Conservation (phyloP, 345 rosid species). For the Sonneratia alba region DNA sequence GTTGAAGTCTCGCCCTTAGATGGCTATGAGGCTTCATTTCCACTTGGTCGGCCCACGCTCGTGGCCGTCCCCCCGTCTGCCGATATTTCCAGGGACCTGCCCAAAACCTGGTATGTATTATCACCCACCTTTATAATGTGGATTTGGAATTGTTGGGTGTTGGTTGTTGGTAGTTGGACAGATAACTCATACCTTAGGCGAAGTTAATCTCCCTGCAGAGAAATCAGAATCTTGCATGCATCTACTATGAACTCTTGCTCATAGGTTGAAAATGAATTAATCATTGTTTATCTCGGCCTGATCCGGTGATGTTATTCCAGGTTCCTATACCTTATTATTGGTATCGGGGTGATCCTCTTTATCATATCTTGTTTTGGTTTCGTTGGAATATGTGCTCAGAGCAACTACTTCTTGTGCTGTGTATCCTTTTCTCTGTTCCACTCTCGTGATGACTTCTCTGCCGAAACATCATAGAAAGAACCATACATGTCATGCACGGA, state of each 20-base stretch:
- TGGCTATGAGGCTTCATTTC: constrained; percentile 26
- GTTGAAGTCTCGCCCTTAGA: constrained; percentile 17
- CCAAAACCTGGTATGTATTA: constrained; percentile 62
- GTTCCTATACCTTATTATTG: constrained; percentile 86
- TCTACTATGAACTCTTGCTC: neutral
- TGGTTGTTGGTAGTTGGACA: neutral
- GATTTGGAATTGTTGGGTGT: neutral
- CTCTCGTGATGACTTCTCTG: neutral
- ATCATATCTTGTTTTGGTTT: constrained; percentile 87
- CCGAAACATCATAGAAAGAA: neutral
- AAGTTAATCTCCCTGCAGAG: neutral
- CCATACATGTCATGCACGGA: neutral
- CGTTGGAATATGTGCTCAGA: constrained; percentile 56
- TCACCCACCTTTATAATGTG: neutral
- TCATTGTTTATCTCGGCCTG: neutral
- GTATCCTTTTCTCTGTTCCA: constrained; percentile 50
- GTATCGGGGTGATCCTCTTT: constrained; percentile 66
- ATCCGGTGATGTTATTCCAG: constrained; percentile 32
- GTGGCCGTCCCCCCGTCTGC: constrained; percentile 46
- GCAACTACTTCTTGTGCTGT: constrained; percentile 77
- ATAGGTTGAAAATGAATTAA: neutral
- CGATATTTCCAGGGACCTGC: constrained; percentile 44
- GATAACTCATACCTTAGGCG: neutral
- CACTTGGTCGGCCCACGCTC: constrained; percentile 79
- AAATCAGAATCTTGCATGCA: neutral